Percentiles rank a stretch among this genome's conserved stretches.
Evolutionary conservation across 164 flowering plant species (phyloP).

Genomic region (Annona squamosa): DNA sequence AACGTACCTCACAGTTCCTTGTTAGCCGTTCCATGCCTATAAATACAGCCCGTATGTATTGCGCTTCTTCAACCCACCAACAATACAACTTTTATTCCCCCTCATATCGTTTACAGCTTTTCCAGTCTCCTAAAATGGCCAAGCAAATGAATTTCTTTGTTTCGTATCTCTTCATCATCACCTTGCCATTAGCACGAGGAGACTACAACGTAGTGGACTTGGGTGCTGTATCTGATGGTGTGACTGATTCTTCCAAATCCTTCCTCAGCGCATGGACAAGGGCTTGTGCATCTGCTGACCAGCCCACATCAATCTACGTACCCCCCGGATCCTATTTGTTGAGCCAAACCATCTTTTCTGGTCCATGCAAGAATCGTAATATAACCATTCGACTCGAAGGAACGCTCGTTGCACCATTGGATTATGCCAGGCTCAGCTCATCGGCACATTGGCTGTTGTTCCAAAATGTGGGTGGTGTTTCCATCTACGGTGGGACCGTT

Average conservation of each 20-base stretch:
- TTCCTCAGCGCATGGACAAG: constrained; percentile 26
- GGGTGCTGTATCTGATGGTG: constrained; percentile 27
- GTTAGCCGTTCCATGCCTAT: too few species aligned
- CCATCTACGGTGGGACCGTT: constrained; percentile 18
- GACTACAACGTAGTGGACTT: constrained; percentile 19
- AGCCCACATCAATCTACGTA: constrained; percentile 5
- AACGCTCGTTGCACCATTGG: constrained; percentile 45
- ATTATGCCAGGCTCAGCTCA: constrained; percentile 29
- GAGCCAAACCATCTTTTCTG: constrained; percentile 20
- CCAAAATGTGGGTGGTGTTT: constrained; percentile 8
- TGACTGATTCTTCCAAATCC: constrained; percentile 20
- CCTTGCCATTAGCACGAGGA: constrained; percentile 9
- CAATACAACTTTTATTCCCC: neutral
- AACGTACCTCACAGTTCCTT: too few species aligned
- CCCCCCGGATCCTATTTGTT: constrained; percentile 13
- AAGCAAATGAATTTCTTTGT: neutral
- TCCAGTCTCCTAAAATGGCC: constrained; percentile 1
- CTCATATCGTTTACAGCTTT: neutral
- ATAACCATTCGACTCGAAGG: constrained; percentile 41
- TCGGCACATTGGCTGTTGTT: constrained; percentile 23
- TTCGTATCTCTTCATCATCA: constrained; percentile 1
- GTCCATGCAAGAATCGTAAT: constrained; percentile 30
- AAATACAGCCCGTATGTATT: too few species aligned
- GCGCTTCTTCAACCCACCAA: too few species aligned
- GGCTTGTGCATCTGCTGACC: constrained; percentile 16